These are phyloP conservation scores for Saitozyma sp. DNA, from an alignment of 768 basidiomycete species.

Conservation along the genomic window DNA sequence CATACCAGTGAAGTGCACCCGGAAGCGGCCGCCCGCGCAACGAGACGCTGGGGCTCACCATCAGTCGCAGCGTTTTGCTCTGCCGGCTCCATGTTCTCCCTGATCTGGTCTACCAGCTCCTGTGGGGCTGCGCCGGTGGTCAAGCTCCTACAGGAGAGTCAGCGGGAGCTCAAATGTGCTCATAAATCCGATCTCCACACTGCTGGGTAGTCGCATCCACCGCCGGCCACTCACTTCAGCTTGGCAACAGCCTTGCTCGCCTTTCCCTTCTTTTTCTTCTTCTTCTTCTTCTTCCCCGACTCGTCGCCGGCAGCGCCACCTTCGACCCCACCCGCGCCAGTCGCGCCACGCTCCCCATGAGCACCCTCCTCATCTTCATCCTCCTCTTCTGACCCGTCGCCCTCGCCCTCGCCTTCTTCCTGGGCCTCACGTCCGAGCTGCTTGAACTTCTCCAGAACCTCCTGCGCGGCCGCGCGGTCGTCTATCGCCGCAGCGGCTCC, in stretches of 20 bases:
- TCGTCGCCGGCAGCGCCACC: conserved; percentile 32
- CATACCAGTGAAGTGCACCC: background rate
- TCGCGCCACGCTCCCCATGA: conserved; percentile 12
- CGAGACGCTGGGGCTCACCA: conserved; percentile 22
- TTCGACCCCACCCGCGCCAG: conserved; percentile 21
- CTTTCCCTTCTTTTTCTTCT: conserved; percentile 83
- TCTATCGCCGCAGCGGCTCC: background rate
- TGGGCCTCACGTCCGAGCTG: conserved; percentile 36
- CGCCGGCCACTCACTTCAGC: conserved; percentile 55
- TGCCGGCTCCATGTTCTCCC: conserved; percentile 64
- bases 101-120: conserved; percentile 64
- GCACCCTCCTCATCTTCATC: conserved; percentile 32
- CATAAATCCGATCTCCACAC: too few relatives aligned
- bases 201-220: conserved; percentile 54
- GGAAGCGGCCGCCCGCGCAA: too few relatives aligned
- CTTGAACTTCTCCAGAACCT: conserved; percentile 44
- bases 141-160: conserved; percentile 19
- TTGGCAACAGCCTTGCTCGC: conserved; percentile 56
- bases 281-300: conserved; percentile 72
- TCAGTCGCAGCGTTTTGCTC: conserved; percentile 60
- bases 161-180: background rate
- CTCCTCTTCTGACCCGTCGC: conserved; percentile 31
- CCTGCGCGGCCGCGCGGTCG: conserved; percentile 11
- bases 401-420: conserved; percentile 30
- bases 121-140: conserved; percentile 45